Percentiles rank a stretch among this genome's conserved stretches.
These are phyloP conservation scores for Proliferodiscus dingleyae DNA, from an alignment of 2,329 filamentous ascomycete species.

Conservation along the genomic window DNA sequence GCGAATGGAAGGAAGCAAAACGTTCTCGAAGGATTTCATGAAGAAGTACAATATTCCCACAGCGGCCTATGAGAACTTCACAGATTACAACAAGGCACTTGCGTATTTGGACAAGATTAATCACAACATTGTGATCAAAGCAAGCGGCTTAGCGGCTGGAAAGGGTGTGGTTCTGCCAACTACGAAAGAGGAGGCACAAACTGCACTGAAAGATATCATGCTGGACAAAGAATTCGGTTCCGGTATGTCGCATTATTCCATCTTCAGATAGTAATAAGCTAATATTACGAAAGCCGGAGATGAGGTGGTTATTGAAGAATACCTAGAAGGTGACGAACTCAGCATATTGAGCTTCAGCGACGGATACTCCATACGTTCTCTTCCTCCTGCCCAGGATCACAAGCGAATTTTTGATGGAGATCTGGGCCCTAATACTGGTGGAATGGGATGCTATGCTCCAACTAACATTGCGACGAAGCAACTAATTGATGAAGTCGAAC, in stretches of 20 bases:
- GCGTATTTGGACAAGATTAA: constrained; percentile 67
- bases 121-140: constrained; percentile 88
- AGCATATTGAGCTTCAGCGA: constrained; percentile 90
- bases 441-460: constrained; percentile 97
- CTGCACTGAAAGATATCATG: constrained; percentile 87
- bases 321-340: constrained; percentile 83
- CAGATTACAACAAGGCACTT: constrained; percentile 65
- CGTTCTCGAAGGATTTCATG: constrained; percentile 98
- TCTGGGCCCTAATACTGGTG: constrained; percentile 86
- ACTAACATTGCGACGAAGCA: constrained; percentile 70
- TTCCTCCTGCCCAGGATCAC: constrained; percentile 93
- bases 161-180: constrained; percentile 79
- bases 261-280: too few relatives aligned
- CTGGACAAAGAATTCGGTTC: constrained; percentile 77
- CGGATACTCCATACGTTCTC: constrained; percentile 73
- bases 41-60: constrained; percentile 84
- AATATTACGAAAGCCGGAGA: too few relatives aligned
- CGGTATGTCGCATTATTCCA: too few relatives aligned
- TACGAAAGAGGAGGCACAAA: constrained; percentile 74
- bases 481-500: constrained; percentile 73
- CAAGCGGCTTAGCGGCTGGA: constrained; percentile 82
- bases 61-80: constrained; percentile 85
- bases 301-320: constrained; percentile 95
- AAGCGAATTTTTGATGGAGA: constrained; percentile 92
- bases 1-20: constrained; percentile 91